Evolutionary conservation across 1,284 basidiomycete species (phyloP), one percentile per base, ranked within the genome.

Genomic region (Puccinia horiana): DNA sequence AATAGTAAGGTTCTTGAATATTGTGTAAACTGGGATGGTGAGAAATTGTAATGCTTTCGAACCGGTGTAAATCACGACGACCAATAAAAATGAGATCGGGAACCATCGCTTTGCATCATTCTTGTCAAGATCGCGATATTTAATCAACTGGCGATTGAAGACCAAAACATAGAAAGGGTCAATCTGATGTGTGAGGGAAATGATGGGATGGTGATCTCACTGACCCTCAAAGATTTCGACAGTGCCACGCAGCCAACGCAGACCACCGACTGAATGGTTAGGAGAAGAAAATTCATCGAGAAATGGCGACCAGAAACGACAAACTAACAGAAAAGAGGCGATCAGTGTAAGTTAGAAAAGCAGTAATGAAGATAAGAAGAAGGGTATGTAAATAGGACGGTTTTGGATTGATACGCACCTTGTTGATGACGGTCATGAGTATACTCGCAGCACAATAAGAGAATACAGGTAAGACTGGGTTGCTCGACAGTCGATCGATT

Each of bases 1-100:
- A 86, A 99, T 99, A 40, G 97, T 98, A 85, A 99, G 87, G 87
- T 99, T 99, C 89, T 99, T 99, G 91, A 99, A 99, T 85, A 99
- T 99, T 2, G 97, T 88, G 85, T 88, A 88, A 76, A 87, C 86
- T 14, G 87, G 85, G 37, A 87, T 87, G 81, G 85, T 86, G 83
- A 87, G 85, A 63, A 84, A 84, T 83, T 87, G 87, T 86, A 99
- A 89, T 86, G 94, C 95, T 88, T 99, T 99, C 67, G 94, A 96
- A 11, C 97, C 97, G 0, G 97, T 98, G 88, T 98, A 99, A 87
- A 99, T 99, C 75, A 99, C 96, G 80, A 90, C 90, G 81, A 98
- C 96, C 61, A 99, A 92, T 84, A 96, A 89, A 84, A 92, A 92
- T 84, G 94, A 96, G 86, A 99, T 93, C 11, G 96, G 96, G 87